These are phyloP conservation scores for Mycena vitilis DNA, from an alignment of 768 basidiomycete species.

Conservation along the genomic window DNA sequence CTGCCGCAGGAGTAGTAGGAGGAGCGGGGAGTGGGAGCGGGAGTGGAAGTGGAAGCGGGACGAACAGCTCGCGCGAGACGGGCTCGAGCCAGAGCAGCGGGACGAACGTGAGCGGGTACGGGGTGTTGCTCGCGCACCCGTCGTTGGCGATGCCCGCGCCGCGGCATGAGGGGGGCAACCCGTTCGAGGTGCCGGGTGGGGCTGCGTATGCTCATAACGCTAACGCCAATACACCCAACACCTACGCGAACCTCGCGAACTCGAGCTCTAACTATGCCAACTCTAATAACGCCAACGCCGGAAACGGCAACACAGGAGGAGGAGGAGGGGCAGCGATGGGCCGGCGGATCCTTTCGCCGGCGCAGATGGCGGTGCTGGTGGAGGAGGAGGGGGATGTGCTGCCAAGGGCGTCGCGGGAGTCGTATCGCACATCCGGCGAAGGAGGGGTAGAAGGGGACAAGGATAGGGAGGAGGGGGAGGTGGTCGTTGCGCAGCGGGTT, in stretches of 20 bases:
- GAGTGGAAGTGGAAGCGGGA: not conserved
- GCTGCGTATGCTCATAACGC: too few species aligned
- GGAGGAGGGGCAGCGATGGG: not conserved
- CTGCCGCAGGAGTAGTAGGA: too few species aligned
- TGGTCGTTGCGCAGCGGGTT: constrained; percentile 26
- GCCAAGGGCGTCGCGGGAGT: constrained; percentile 13
- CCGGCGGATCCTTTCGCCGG: constrained; percentile 31
- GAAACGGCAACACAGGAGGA: not conserved
- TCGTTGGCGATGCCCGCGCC: constrained; percentile 5
- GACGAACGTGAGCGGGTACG: constrained; percentile 33
- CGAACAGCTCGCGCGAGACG: constrained; percentile 27
- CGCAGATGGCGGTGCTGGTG: constrained; percentile 32
- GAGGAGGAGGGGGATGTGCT: constrained; percentile 26
- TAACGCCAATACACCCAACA: too few species aligned
- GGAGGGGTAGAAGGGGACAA: too few species aligned
- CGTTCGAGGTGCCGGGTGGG: constrained; percentile 27
- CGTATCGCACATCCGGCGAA: not conserved
- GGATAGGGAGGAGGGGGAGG: constrained; percentile 27
- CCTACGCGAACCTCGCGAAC: too few species aligned
- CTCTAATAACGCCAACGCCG: too few species aligned
- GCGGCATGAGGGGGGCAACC: not conserved
- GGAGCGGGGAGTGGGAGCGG: not conserved
- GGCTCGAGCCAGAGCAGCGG: constrained; percentile 24
- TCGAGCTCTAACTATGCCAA: too few species aligned
- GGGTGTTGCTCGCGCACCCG: constrained; percentile 33